Conservation (phyloP, 2,329 filamentous ascomycete species). For the Fusarium tuaranense region DNA sequence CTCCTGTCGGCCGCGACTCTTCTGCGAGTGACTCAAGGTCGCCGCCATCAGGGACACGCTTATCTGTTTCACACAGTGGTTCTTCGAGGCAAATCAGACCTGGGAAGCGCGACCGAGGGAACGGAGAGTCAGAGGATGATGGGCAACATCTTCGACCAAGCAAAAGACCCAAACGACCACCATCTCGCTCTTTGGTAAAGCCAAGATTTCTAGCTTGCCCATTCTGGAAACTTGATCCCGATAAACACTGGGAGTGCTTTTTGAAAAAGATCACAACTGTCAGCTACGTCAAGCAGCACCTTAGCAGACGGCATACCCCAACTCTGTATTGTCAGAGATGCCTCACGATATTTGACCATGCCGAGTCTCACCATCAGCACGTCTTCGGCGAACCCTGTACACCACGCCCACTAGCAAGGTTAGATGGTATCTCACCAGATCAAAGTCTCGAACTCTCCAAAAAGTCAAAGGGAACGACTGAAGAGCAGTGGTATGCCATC, state of each 20-base stretch:
- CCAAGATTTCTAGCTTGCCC: not conserved
- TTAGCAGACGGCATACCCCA: not conserved
- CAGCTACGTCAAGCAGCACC: slow-evolving; percentile 1
- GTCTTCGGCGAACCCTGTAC: no score
- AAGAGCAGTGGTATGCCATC: slow-evolving; percentile 6
- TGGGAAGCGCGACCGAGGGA: not conserved
- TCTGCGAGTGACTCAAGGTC: no score
- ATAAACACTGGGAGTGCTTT: not conserved
- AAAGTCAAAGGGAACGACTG: not conserved
- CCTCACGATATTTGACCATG: not conserved
- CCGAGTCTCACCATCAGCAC: no score
- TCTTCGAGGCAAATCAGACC: no score
- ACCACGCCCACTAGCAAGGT: not conserved
- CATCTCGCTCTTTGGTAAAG: not conserved
- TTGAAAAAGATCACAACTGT: not conserved
- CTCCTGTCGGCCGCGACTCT: not conserved
- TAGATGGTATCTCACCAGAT: not conserved
- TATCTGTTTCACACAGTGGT: not conserved
- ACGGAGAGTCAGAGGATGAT: not conserved
- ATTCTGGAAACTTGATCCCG: slow-evolving; percentile 4
- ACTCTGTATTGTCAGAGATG: not conserved
- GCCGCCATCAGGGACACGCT: not conserved
- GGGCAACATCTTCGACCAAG: not conserved
- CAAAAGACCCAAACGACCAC: not conserved
- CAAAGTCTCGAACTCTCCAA: not conserved